These are phyloP conservation scores for Colletotrichum cuscutae DNA, from an alignment of 2,329 filamentous ascomycete species.

Conservation along the genomic window DNA sequence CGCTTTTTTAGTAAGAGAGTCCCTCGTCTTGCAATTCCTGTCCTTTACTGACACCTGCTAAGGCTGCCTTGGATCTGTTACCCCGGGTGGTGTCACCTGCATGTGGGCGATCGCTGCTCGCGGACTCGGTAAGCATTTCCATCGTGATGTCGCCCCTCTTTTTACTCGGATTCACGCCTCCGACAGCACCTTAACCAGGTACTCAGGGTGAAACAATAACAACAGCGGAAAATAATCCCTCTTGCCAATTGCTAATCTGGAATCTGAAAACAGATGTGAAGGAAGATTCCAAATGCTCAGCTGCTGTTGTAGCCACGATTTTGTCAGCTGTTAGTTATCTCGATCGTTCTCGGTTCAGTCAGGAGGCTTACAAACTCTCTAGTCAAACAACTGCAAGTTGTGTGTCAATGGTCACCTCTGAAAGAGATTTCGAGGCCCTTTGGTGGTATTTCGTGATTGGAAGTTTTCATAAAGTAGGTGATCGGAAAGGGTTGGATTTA, in stretches of 20 bases:
- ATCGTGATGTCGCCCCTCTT: background rate
- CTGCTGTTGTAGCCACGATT: constrained; percentile 6
- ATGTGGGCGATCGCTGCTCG: constrained; percentile 21
- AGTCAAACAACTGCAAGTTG: constrained; percentile 22
- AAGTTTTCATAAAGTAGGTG: background rate
- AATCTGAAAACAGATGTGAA: constrained; percentile 1
- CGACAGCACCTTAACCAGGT: background rate
- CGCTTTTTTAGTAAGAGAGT: constrained; percentile 7
- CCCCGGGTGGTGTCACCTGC: constrained; percentile 10
- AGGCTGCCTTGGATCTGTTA: constrained; percentile 19
- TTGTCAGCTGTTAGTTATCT: background rate
- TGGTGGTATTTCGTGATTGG: background rate
- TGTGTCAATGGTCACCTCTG: constrained; percentile 17
- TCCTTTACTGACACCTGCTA: background rate
- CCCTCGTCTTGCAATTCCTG: too few species aligned
- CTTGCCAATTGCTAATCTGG: background rate
- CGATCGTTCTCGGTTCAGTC: background rate
- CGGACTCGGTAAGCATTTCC: background rate
- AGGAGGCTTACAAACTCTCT: background rate
- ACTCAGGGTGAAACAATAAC: background rate
- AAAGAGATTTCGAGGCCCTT: background rate
- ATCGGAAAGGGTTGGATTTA: background rate
- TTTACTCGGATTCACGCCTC: background rate
- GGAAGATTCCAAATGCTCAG: constrained; percentile 17
- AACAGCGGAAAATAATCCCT: background rate